Percentiles rank a stretch among this genome's conserved stretches.
These are phyloP conservation scores for Limonomyces culmigenus DNA, from an alignment of 1,284 basidiomycete genomes.

Conservation along the genomic window DNA sequence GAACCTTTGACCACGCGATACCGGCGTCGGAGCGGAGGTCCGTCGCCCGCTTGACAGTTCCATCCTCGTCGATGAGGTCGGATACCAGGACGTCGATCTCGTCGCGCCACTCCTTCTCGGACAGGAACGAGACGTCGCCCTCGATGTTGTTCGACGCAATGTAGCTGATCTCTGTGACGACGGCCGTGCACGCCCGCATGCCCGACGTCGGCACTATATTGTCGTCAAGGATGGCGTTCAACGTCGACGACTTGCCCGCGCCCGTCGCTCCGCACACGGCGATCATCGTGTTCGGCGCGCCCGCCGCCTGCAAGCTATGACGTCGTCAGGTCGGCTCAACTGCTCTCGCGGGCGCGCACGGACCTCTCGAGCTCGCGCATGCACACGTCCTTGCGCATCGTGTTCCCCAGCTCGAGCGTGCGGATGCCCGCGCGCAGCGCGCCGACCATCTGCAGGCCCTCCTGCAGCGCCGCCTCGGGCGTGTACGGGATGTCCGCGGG, in stretches of 20 bases:
- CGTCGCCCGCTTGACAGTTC: constrained; percentile 29
- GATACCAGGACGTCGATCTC: constrained; percentile 35
- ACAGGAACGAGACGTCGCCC: constrained; percentile 40
- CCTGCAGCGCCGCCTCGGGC: background rate
- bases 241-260: background rate
- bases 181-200: background rate
- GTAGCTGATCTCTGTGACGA: constrained; percentile 20
- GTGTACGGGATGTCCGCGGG: background rate
- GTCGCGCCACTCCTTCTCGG: constrained; percentile 34
- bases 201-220: background rate
- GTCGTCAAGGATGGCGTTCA: background rate
- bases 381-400: background rate
- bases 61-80: constrained; percentile 41
- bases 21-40: constrained; percentile 42
- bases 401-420: background rate
- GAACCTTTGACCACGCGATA: constrained; percentile 45
- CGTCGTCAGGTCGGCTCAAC: too few species aligned
- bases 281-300: background rate
- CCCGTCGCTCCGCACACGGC: background rate
- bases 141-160: constrained; percentile 36
- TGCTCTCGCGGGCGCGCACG: too few species aligned
- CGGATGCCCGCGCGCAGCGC: background rate
- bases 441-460: background rate
- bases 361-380: background rate
- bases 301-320: too few species aligned